Percentiles rank a stretch among this genome's conserved stretches.
phyloP scores from a whole-genome alignment of 2,329 filamentous ascomycete species.

The Penicillium janthinellum region DNA sequence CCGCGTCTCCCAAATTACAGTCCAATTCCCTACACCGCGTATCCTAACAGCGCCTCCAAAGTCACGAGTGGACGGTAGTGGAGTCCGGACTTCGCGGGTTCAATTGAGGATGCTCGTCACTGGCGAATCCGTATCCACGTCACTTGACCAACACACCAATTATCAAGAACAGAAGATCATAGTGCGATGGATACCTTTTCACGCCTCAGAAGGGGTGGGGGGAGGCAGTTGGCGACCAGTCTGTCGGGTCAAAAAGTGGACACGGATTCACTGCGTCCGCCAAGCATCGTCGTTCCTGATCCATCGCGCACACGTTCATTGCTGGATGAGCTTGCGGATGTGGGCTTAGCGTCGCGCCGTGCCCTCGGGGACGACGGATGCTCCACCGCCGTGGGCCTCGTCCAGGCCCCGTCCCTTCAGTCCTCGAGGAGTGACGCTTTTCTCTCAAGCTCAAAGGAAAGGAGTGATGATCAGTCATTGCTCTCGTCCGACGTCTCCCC shows the following conservation, averaged over 20 bases:
- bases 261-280: not conserved
- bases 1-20: slow-evolving; percentile 1
- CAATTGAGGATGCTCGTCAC: not conserved
- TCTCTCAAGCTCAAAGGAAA: slow-evolving; percentile 5
- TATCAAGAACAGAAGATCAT: slow-evolving; percentile 11
- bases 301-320: slow-evolving; percentile 10
- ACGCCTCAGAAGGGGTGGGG: slow-evolving; percentile 1
- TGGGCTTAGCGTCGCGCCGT: slow-evolving; percentile 13
- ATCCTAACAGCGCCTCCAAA: not conserved
- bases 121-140: not conserved
- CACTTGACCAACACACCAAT: slow-evolving; percentile 5
- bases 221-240: not conserved
- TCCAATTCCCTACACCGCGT: not conserved
- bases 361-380: slow-evolving; percentile 26
- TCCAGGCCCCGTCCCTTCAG: slow-evolving; percentile 23
- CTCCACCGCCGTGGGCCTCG: slow-evolving; percentile 25
- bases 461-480: slow-evolving; percentile 5
- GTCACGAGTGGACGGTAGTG: not conserved
- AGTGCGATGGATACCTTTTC: slow-evolving; percentile 18
- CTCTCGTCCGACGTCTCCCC: not conserved
- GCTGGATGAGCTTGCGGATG: not conserved
- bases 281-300: not conserved
- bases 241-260: slow-evolving; percentile 4
- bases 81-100: slow-evolving; percentile 5
- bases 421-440: slow-evolving; percentile 16